Percentiles rank a stretch among this genome's conserved stretches.
Conservation (phyloP, 306 rosid genomes). For the Trifolium dubium region DNA sequence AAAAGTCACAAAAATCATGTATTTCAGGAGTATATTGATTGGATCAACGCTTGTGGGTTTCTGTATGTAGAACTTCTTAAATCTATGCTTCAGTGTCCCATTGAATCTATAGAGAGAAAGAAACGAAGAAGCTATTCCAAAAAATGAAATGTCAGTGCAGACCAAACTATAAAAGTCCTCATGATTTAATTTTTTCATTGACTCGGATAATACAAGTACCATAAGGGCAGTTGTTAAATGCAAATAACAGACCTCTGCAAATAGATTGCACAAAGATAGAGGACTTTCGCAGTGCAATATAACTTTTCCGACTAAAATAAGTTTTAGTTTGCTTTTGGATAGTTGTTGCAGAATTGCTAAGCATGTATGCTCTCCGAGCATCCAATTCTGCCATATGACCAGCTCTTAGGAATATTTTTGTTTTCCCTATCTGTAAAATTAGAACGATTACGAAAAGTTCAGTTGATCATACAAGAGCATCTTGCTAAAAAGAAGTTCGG, state of each 20-base stretch:
- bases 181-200: slow-evolving; percentile 17
- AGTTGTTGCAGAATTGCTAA: slow-evolving; percentile 58
- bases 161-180: slow-evolving; percentile 36
- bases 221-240: slow-evolving; percentile 25
- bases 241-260: slow-evolving; percentile 73
- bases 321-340: slow-evolving; percentile 65
- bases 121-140: slow-evolving; percentile 2
- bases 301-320: slow-evolving; percentile 48
- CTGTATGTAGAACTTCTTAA: slow-evolving; percentile 29
- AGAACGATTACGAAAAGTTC: slow-evolving; percentile 37
- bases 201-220: slow-evolving; percentile 1
- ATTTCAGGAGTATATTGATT: slow-evolving; percentile 32
- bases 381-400: slow-evolving; percentile 94
- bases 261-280: slow-evolving; percentile 62
- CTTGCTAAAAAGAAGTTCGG: slow-evolving; percentile 30
- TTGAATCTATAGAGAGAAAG: slow-evolving; percentile 1
- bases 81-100: slow-evolving; percentile 20
- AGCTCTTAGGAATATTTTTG: slow-evolving; percentile 80
- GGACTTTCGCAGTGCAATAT: slow-evolving; percentile 49
- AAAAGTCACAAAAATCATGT: slow-evolving; percentile 42
- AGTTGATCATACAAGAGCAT: slow-evolving; percentile 28
- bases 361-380: slow-evolving; percentile 60
- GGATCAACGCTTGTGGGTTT: slow-evolving; percentile 7
- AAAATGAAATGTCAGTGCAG: slow-evolving; percentile 9
- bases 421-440: slow-evolving; percentile 73